Conservation (phyloP, 768 basidiomycete genomes). For the Ramaria sp. region DNA sequence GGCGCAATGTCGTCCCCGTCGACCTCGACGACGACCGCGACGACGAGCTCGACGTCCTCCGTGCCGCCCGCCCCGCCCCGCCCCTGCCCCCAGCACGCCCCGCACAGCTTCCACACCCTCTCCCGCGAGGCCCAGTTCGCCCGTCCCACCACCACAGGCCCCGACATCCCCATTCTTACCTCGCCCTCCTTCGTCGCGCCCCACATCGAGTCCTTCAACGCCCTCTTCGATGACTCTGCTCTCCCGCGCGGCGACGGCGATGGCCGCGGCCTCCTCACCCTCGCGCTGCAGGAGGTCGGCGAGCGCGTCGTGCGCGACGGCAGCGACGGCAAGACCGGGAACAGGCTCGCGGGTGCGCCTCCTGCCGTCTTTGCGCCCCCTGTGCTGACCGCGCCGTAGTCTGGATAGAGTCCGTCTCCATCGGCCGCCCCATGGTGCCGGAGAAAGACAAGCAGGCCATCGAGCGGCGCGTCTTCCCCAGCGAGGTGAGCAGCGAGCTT, state of each 20-base stretch:
- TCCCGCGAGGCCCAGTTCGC: slow-evolving; percentile 68
- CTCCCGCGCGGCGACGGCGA: slow-evolving; percentile 62
- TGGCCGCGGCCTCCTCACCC: slow-evolving; percentile 66
- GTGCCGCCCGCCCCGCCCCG: not conserved
- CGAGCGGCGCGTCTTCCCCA: slow-evolving; percentile 76
- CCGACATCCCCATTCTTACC: slow-evolving; percentile 73
- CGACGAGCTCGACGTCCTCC: too few relatives aligned
- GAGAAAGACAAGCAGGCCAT: slow-evolving; percentile 68
- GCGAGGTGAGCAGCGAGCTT: slow-evolving; percentile 52
- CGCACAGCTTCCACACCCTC: slow-evolving; percentile 70
- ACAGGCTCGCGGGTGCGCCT: slow-evolving; percentile 61
- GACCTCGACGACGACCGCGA: too few relatives aligned
- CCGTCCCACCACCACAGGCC: slow-evolving; percentile 56
- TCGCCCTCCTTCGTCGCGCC: slow-evolving; percentile 92
- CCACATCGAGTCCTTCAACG: slow-evolving; percentile 94
- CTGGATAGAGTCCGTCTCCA: slow-evolving; percentile 78
- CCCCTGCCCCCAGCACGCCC: slow-evolving; percentile 33
- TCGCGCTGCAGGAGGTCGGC: slow-evolving; percentile 73
- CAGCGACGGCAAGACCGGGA: slow-evolving; percentile 53
- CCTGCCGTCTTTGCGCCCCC: slow-evolving; percentile 6
- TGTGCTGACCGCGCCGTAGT: slow-evolving; percentile 37
- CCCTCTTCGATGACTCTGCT: slow-evolving; percentile 90
- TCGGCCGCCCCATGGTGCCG: slow-evolving; percentile 78
- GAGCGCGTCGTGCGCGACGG: slow-evolving; percentile 92
- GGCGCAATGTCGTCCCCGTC: too few relatives aligned